Conservation (phyloP, 805 yeast genomes). For the Wickerhamiella lipophila region DNA sequence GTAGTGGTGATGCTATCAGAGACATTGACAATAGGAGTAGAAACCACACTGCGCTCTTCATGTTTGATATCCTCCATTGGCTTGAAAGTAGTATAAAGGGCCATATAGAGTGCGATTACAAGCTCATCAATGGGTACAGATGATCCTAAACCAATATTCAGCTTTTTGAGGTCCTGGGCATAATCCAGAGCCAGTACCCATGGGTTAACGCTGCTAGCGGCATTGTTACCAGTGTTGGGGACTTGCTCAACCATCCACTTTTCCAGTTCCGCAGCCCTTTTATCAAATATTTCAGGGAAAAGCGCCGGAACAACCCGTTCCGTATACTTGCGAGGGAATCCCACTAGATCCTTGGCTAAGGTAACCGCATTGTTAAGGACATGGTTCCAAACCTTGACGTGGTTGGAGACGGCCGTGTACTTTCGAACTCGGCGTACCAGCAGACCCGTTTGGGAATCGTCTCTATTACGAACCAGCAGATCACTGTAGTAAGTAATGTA, state of each 20-base stretch:
- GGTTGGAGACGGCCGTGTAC: constrained; percentile 60
- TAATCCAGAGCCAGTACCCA: constrained; percentile 21
- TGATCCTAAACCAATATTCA: constrained; percentile 73
- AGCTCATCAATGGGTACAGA: constrained; percentile 65
- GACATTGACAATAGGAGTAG: too few relatives aligned
- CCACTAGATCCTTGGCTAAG: constrained; percentile 37
- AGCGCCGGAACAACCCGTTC: constrained; percentile 22
- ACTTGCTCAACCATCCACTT: constrained; percentile 14
- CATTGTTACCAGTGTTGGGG: background rate
- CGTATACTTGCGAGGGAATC: constrained; percentile 35
- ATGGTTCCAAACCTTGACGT: constrained; percentile 53
- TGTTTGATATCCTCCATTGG: background rate
- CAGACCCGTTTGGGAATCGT: constrained; percentile 44
- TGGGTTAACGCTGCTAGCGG: constrained; percentile 12
- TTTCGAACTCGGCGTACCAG: constrained; percentile 66
- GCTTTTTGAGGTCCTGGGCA: constrained; percentile 44
- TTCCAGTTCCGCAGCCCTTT: constrained; percentile 29
- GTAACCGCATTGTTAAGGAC: constrained; percentile 41
- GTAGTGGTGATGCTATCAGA: background rate
- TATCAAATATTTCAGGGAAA: constrained; percentile 28
- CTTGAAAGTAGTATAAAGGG: constrained; percentile 27
- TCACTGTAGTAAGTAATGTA: constrained; percentile 55
- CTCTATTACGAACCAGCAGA: constrained; percentile 40
- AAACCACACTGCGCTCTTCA: too few relatives aligned
- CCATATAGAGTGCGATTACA: constrained; percentile 46